phyloP scores from a whole-genome alignment of 768 basidiomycete species.

The Basidioascus undulatus region DNA sequence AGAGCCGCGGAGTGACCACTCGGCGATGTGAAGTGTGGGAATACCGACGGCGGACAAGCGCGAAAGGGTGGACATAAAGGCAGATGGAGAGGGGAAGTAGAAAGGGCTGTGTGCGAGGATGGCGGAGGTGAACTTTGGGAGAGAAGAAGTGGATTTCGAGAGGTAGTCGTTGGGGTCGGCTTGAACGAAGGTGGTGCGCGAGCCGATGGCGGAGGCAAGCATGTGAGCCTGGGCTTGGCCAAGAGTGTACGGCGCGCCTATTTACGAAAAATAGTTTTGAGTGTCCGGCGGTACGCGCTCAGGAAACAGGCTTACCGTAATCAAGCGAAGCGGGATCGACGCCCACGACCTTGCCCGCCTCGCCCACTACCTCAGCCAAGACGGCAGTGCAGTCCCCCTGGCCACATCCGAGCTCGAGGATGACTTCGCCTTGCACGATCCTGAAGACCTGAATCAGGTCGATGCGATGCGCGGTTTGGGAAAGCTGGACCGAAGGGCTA shows the following conservation, averaged over 20 bases:
- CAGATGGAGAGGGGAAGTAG: constrained; percentile 22
- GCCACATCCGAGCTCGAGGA: constrained; percentile 24
- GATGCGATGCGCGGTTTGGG: constrained; percentile 18
- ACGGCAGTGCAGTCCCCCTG: constrained; percentile 23
- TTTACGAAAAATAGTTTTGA: no score
- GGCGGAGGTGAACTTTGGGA: constrained; percentile 16
- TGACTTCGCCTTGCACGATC: constrained; percentile 15
- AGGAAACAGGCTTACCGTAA: constrained; percentile 16
- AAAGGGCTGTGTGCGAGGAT: constrained; percentile 21
- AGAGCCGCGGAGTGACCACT: constrained; percentile 17
- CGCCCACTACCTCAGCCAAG: constrained; percentile 20
- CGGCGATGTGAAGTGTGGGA: constrained; percentile 20
- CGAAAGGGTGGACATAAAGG: constrained; percentile 15
- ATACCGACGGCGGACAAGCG: no score
- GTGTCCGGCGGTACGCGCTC: no score
- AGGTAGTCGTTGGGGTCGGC: constrained; percentile 17
- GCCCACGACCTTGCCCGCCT: constrained; percentile 20
- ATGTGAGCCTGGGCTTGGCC: constrained; percentile 20
- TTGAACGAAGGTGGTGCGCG: constrained; percentile 20
- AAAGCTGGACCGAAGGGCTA: no score
- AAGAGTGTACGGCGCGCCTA: constrained; percentile 21
- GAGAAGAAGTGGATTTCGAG: constrained; percentile 2
- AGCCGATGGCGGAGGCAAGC: constrained; percentile 15
- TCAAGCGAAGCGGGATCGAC: constrained; percentile 21
- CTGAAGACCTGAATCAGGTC: constrained; percentile 15